Base-by-base conservation (phyloP, 1,284 basidiomycete species). In the Ceratorhiza oryzae-sativae region DNA sequence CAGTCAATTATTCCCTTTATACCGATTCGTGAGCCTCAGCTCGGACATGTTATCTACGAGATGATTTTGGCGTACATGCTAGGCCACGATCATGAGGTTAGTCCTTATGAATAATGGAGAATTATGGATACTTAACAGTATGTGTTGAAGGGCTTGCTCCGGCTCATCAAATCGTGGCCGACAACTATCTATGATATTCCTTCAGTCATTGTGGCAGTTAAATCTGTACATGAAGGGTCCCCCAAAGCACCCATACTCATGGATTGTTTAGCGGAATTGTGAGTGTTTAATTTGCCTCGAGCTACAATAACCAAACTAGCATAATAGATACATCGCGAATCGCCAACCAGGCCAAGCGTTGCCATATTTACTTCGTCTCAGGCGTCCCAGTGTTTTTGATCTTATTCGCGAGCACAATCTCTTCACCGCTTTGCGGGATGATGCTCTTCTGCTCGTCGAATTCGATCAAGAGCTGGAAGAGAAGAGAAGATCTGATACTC, bases 341-440 rank as follows among this genome's bases (percentile, higher is more conserved):
- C 89, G 92, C 1, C 95, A 98, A 81, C 94, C 94, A 0, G 95
- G 93, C 27, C 96, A 97, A 81, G 97, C 97, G 0, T 82, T 99
- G 1, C 92, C 93, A 0, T 98, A 90, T 82, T 94, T 91, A 81
- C 85, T 99, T 10, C 88, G 93, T 2, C 83, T 99, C 13, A 88
- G 95, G 9, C 86, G 91, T 60, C 89, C 94, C 1, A 91, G 94
- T 76, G 96, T 98, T 1, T 98, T 99, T 79, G 92, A 96, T 75
- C 89, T 99, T 67, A 98, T 99, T 75, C 86, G 92, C 51, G 94
- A 98, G 71, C 86, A 98, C 79, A 97, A 97, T 76, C 84, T 99
- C 1, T 98, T 98, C 80, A 94, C 94, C 23, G 94, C 94, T 51
- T 92, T 99, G 0, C 92, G 95, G 78, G 95, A 98, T 78, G 95